Evolutionary conservation across 495 filamentous ascomycete genomes (phyloP), one percentile per base, ranked within the genome.

Genomic region (Bombardia bombarda): DNA sequence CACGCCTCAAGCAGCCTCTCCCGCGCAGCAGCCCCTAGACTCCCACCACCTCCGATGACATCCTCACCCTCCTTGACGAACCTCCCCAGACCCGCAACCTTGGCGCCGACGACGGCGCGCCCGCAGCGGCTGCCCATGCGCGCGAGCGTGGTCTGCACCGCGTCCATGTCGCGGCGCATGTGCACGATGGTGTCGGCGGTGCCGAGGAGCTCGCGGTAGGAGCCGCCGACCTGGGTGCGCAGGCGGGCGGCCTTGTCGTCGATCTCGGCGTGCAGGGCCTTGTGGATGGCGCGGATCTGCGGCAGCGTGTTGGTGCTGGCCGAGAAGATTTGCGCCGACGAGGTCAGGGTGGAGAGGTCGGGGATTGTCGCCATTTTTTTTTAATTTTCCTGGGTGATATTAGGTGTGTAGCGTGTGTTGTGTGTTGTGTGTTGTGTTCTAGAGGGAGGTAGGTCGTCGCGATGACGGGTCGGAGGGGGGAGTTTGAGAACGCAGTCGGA

Each of bases 101-200:
- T 87, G 47, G 68, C 76, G 28, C 81, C 83, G 17, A 96, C 64
- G 14, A 81, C 66, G 19, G 78, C 67, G 16, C 83, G 75, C 40
- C 92, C 90, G 62, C 92, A 96, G 38, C 78, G 74, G 32, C 74
- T 72, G 36, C 87, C 89, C 64, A 94, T 79, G 35, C 77, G 74
- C 14, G 74, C 74, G 42, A 97, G 63, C 18, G 74, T 74, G 0
- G 68, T 62, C 58, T 95, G 88, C 17, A 87, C 83, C 13, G 73
- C 56, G 38, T 83, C 74, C 63, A 92, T 90, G 47, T 87, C 76
- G 9, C 55, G 62, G 33, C 89, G 82, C 90, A 98, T 96, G 37
- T 79, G 72, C 21, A 96, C 80, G 53, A 98, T 98, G 19, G 80
- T 78, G 57, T 95, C 89, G 22, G 92, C 92, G 1, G 93, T 96